Conservation (phyloP, 257 asterid species). For the Ilex aquifolium region DNA sequence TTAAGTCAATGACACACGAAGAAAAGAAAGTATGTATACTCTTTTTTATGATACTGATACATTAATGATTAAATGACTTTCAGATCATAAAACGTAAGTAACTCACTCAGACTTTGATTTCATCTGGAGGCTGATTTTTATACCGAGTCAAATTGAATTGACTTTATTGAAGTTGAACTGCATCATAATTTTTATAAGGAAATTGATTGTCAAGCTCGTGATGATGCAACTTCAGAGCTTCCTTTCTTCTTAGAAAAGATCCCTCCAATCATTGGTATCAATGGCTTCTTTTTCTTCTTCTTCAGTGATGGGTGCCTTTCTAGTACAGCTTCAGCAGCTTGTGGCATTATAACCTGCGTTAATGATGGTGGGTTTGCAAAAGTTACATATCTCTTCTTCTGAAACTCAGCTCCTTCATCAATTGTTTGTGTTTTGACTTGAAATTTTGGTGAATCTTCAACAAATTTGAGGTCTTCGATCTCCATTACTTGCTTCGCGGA, state of each 20-base stretch:
- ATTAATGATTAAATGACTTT: not conserved
- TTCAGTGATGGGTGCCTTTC: slow-evolving; percentile 60
- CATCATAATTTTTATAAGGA: too few species aligned
- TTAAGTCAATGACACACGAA: too few species aligned
- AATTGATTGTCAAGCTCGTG: not conserved
- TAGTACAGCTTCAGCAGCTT: slow-evolving; percentile 27
- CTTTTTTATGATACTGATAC: not conserved
- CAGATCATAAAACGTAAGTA: not conserved
- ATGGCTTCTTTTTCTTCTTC: slow-evolving; percentile 54
- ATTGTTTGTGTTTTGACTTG: slow-evolving; percentile 18
- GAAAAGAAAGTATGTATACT: too few species aligned
- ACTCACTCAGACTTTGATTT: not conserved
- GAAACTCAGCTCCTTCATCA: slow-evolving; percentile 25
- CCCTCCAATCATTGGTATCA: slow-evolving; percentile 40
- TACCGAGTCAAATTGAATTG: not conserved
- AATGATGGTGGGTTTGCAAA: slow-evolving; percentile 47
- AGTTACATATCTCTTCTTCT: slow-evolving; percentile 60
- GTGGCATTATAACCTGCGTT: slow-evolving; percentile 26
- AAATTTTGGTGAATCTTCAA: slow-evolving; percentile 23
- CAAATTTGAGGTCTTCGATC: slow-evolving; percentile 44
- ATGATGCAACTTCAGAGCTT: not conserved
- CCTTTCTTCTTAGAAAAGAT: slow-evolving; percentile 34
- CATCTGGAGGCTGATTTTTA: not conserved
- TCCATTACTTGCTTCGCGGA: slow-evolving; percentile 14
- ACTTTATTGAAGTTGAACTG: slow-evolving; percentile 1